A percentile compares a stretch with the other conserved stretches of the same genome.
phyloP scores from a whole-genome alignment of 495 filamentous ascomycete genomes.

The Margaritispora aquatica region DNA sequence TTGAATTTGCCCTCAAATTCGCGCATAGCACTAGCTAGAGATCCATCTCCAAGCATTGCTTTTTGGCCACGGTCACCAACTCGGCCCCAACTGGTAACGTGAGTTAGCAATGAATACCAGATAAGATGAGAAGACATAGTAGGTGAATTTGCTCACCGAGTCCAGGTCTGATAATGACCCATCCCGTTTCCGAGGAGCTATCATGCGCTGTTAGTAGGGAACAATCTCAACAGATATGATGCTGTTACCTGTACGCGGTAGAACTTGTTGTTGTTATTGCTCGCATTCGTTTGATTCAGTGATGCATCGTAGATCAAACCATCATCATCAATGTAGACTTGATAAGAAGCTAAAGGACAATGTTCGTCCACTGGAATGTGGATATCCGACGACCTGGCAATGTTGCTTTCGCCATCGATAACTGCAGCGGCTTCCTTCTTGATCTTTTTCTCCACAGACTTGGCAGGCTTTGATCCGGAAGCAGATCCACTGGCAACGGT shows the following conservation, averaged over 20 bases:
- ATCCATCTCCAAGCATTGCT: conserved; percentile 35
- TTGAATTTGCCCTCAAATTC: conserved; percentile 72
- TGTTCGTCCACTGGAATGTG: conserved; percentile 42
- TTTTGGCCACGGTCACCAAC: conserved; percentile 67
- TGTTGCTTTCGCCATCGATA: conserved; percentile 27
- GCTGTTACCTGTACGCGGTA: conserved; percentile 42
- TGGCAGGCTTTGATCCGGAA: not conserved
- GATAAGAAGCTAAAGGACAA: conserved; percentile 24
- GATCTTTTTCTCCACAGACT: not conserved
- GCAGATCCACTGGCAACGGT: not conserved
- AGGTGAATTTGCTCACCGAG: conserved; percentile 13
- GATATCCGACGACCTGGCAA: conserved; percentile 37
- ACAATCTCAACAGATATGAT: not conserved
- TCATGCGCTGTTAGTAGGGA: conserved; percentile 4
- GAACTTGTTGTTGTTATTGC: conserved; percentile 67
- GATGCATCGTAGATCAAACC: conserved; percentile 61
- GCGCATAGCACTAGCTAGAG: conserved; percentile 38
- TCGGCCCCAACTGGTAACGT: conserved; percentile 58
- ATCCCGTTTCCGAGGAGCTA: conserved; percentile 31
- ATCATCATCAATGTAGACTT: conserved; percentile 58
- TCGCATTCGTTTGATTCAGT: conserved; percentile 54
- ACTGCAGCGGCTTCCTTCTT: not conserved
- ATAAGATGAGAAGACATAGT: no score
- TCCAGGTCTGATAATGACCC: conserved; percentile 49
- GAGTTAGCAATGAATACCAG: not conserved